Evolutionary conservation across 306 rosid species (phyloP), one percentile per base, ranked within the genome.

Genomic region (Lagenaria siceraria): DNA sequence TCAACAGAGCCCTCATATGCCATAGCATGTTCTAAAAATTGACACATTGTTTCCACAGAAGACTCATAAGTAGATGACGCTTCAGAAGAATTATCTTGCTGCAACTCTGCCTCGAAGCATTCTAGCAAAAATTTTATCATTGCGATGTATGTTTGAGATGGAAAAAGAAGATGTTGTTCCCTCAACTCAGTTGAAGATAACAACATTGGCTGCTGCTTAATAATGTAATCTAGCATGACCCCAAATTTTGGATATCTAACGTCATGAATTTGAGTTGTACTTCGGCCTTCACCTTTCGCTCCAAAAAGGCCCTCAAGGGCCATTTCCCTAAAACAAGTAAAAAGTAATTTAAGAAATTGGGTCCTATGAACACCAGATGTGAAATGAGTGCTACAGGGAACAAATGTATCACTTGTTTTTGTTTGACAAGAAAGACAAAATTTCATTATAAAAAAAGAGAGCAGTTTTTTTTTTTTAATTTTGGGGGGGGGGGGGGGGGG

Each of bases 281-380:
- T 43, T 79, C 69, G 88, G 68, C 82, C 84, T 63, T 86, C 88
- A 63, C 69, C 88, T 80, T 88, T 86, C 63, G 49, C 83, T 70
- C 84, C 88, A 82, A 83, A 36, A 77, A 94, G 98, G 62, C 98
- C 96, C 84, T 92, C 96, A 81, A 87, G 88, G 78, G 98, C 97
- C 85, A 95, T 87, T 83, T 95, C 97, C 87, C 98, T 94, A 82
- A 79, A 78, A 71, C 56, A 27, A 49, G 13, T 38, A 82, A 79
- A 83, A 24, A 18, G 53, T 71, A 43, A 70, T 70, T 42, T 24
- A 46, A 70, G 55, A 48, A 71, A 48, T 13, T 48, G n/a, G 6
- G 31, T 71, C 24, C 19, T 14, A 52, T 48, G 49, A 31, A 64
- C 14, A 33, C 24, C 7, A 64, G 15, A 64, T 64, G 25, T 64